Conservation (phyloP, 306 rosid genomes). For the Cyclanthera cordifolia region DNA sequence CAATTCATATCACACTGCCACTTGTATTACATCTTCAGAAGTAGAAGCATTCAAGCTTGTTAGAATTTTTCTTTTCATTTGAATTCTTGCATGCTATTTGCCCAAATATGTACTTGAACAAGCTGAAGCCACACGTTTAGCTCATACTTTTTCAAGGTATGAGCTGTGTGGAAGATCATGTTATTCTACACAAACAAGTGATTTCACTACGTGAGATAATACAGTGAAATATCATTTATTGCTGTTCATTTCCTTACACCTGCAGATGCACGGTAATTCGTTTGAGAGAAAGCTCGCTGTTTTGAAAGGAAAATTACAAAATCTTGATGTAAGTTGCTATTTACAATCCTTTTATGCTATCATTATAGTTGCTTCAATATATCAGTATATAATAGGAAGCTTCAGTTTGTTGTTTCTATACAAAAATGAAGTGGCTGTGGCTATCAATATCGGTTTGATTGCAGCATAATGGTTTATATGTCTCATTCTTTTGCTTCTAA, state of each 20-base stretch:
- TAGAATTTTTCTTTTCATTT: background rate
- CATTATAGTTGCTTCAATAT: background rate
- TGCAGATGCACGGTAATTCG: constrained; percentile 82
- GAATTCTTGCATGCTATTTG: background rate
- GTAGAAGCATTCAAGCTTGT: background rate
- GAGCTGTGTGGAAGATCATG: background rate
- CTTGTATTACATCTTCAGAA: background rate
- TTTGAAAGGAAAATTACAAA: constrained; percentile 49
- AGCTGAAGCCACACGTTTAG: background rate
- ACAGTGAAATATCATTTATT: background rate
- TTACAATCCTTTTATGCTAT: background rate
- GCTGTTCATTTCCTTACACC: constrained; percentile 4
- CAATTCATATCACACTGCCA: background rate
- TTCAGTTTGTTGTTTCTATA: background rate
- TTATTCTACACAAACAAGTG: background rate
- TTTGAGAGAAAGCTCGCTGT: constrained; percentile 89
- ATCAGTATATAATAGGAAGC: background rate
- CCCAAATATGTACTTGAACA: background rate
- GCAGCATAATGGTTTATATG: background rate
- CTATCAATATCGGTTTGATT: background rate
- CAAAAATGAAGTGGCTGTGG: background rate
- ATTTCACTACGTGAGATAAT: background rate
- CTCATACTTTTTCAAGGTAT: background rate
- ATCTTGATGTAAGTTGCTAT: constrained; percentile 48
- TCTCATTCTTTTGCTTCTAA: constrained; percentile 13